Evolutionary conservation across 75 land plant genomes (phyloP).

Genomic region (Sequoia sempervirens): DNA sequence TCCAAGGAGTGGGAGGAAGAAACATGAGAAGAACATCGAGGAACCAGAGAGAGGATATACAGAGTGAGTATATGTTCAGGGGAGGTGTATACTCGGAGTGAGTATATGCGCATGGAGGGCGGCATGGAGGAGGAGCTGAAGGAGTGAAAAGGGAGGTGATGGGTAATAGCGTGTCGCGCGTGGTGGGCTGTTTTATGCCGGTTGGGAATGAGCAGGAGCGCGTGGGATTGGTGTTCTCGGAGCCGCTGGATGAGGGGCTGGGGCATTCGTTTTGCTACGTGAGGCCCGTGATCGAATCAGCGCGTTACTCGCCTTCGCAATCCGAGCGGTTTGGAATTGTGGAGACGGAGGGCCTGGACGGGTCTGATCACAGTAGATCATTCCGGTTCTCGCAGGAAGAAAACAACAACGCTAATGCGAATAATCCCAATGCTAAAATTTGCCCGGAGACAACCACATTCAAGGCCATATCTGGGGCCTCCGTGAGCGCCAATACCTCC

Average conservation of each 20-base stretch:
- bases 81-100: background rate
- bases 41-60: background rate
- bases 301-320: conserved; percentile 41
- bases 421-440: background rate
- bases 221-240: conserved; percentile 45
- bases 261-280: conserved; percentile 97
- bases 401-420: background rate
- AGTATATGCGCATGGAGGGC: background rate
- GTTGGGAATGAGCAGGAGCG: conserved; percentile 31
- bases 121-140: background rate
- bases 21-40: background rate
- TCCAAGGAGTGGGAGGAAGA: background rate
- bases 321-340: conserved; percentile 48
- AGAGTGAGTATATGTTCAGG: background rate
- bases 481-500: conserved; percentile 85
- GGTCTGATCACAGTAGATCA: conserved; percentile 16
- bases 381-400: conserved; percentile 28
- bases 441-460: conserved; percentile 54
- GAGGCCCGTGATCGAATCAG: conserved; percentile 40
- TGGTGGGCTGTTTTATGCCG: conserved; percentile 67
- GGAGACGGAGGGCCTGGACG: conserved; percentile 11
- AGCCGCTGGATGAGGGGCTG: conserved; percentile 83
- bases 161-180: conserved; percentile 67
- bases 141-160: conserved; percentile 18
- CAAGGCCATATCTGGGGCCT: conserved; percentile 87